Percentiles rank a stretch among this genome's conserved stretches.
phyloP scores from a whole-genome alignment of 495 filamentous ascomycete genomes.

The Aspergillus sclerotioniger region DNA sequence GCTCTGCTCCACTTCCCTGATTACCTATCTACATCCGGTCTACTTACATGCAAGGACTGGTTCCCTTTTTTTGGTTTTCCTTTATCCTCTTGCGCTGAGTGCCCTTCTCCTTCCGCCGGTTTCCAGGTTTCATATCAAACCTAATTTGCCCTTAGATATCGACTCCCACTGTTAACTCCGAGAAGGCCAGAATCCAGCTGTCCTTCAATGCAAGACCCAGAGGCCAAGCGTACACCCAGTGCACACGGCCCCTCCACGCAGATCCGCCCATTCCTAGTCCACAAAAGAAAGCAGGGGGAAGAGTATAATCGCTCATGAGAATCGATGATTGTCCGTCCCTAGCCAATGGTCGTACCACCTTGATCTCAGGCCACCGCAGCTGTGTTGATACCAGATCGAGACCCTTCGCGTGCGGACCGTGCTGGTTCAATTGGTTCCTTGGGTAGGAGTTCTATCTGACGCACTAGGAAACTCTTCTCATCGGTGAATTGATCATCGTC shows the following conservation, averaged over 20 bases:
- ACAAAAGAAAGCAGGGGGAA: conserved; percentile 10
- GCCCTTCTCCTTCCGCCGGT: background rate
- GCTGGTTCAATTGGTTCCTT: conserved; percentile 57
- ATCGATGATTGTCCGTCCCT: background rate
- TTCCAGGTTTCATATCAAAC: conserved; percentile 7
- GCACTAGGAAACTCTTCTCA: conserved; percentile 93
- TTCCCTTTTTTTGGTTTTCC: conserved; percentile 5
- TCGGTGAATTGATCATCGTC: conserved; percentile 99
- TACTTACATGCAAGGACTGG: conserved; percentile 18
- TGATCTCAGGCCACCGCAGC: conserved; percentile 30
- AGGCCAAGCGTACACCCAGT: conserved; percentile 19
- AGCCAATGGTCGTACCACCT: background rate
- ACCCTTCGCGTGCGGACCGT: conserved; percentile 30
- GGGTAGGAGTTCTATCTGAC: conserved; percentile 83
- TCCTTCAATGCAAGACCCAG: conserved; percentile 24
- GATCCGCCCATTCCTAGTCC: conserved; percentile 6
- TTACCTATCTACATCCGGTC: conserved; percentile 12
- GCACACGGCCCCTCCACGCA: conserved; percentile 17
- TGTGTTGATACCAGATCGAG: conserved; percentile 36
- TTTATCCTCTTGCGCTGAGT: conserved; percentile 1
- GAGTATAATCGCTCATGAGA: conserved; percentile 8
- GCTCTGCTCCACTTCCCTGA: conserved; percentile 13
- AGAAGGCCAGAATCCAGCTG: conserved; percentile 23
- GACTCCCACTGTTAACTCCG: conserved; percentile 13
- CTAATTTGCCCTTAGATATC: conserved; percentile 9